These are phyloP conservation scores for Singerocomus inundabilis DNA, from an alignment of 1,284 basidiomycete genomes.

Conservation along the genomic window DNA sequence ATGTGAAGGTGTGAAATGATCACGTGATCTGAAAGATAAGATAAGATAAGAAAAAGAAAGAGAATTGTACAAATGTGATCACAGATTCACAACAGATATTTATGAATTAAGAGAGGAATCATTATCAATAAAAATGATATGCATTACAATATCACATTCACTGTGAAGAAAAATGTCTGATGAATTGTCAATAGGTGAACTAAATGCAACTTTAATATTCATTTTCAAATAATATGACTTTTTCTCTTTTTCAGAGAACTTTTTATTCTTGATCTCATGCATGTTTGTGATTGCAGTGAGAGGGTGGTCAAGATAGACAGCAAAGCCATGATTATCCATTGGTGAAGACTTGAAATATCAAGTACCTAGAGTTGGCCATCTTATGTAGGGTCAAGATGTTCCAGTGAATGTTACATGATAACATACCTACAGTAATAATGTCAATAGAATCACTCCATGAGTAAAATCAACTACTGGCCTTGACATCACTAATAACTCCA, in stretches of 20 bases:
- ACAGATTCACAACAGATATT: no score
- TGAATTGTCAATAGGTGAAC: slow-evolving; percentile 14
- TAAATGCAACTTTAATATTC: slow-evolving; percentile 35
- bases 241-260: slow-evolving; percentile 22
- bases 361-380: neutral
- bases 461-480: neutral
- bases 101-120: slow-evolving; percentile 55
- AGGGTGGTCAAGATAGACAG: neutral
- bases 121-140: slow-evolving; percentile 54
- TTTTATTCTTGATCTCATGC: slow-evolving; percentile 30
- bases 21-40: no score
- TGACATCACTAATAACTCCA: neutral
- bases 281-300: slow-evolving; percentile 14
- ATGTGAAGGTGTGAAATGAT: no score
- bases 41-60: no score
- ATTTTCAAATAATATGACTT: slow-evolving; percentile 21
- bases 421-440: no score
- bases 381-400: neutral
- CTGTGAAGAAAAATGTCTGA: slow-evolving; percentile 37
- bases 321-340: slow-evolving; percentile 5
- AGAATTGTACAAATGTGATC: no score
- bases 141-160: slow-evolving; percentile 49
- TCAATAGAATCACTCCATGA: neutral
- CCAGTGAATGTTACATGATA: neutral
- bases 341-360: neutral